phyloP scores from a whole-genome alignment of 306 rosid genomes.

The Gynostemma pentaphyllum region DNA sequence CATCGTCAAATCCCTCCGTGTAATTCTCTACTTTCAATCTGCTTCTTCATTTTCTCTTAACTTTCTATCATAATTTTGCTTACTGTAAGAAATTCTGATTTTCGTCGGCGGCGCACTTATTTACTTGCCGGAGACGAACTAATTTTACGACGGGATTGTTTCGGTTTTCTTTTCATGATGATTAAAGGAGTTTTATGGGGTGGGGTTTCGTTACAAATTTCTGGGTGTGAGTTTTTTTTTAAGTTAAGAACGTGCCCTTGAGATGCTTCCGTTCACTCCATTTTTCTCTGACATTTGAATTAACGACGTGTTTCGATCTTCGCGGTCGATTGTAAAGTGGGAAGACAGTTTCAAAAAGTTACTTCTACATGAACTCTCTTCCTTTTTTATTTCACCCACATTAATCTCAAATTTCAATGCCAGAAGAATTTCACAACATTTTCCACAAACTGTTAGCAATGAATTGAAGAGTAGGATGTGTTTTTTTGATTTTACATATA shows the following conservation, averaged over 20 bases:
- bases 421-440: not conserved
- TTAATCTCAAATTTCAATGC: not conserved
- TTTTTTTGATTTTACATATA: not conserved
- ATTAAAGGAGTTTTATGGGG: not conserved
- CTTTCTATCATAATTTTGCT: not conserved
- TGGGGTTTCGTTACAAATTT: not conserved
- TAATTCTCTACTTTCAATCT: constrained; percentile 11
- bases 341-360: not conserved
- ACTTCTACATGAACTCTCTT: not conserved
- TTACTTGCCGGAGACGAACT: not conserved
- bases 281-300: not conserved
- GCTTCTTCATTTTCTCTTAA: not conserved
- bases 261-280: not conserved
- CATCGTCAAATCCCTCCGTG: constrained; percentile 61
- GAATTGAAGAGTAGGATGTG: not conserved
- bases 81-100: not conserved
- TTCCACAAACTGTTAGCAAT: not conserved
- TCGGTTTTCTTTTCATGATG: not conserved
- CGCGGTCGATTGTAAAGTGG: not conserved
- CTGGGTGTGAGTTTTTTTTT: not conserved
- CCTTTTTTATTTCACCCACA: not conserved
- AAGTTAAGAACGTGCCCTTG: not conserved
- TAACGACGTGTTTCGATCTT: not conserved
- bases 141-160: not conserved
- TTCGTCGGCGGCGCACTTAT: not conserved